Conservation (phyloP, 106 monocot species). For the Platanthera guangdongensis region DNA sequence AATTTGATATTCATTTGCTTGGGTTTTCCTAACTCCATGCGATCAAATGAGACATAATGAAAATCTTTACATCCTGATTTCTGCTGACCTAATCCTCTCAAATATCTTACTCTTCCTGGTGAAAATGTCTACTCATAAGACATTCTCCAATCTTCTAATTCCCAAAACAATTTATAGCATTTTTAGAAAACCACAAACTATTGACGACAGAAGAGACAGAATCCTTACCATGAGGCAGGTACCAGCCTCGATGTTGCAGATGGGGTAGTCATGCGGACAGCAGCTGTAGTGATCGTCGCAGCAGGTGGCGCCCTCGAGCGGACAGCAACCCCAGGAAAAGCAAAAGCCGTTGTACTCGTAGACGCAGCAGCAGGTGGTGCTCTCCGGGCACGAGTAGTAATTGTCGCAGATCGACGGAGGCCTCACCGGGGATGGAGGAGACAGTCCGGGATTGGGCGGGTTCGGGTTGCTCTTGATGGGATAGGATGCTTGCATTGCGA, state of each 20-base stretch:
- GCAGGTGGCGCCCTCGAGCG: conserved; percentile 57
- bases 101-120: too few species aligned
- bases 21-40: too few species aligned
- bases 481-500: conserved; percentile 55
- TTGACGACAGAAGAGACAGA: too few species aligned
- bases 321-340: conserved; percentile 84
- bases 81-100: too few species aligned
- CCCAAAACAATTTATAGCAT: too few species aligned
- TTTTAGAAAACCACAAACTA: too few species aligned
- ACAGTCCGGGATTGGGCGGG: conserved; percentile 48
- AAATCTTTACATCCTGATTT: too few species aligned
- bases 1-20: too few species aligned
- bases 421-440: conserved; percentile 42
- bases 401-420: conserved; percentile 42
- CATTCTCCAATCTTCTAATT: too few species aligned
- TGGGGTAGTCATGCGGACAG: conserved; percentile 75
- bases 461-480: conserved; percentile 45
- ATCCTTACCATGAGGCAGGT: conserved; percentile 42
- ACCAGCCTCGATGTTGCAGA: conserved; percentile 40
- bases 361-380: conserved; percentile 79
- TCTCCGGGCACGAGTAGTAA: conserved; percentile 43
- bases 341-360: conserved; percentile 36
- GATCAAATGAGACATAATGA: too few species aligned
- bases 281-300: conserved; percentile 76
- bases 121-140: too few species aligned